A percentile compares a stretch with the other conserved stretches of the same genome.
phyloP scores from a whole-genome alignment of 106 monocot species.

The Phalaenopsis equestris region DNA sequence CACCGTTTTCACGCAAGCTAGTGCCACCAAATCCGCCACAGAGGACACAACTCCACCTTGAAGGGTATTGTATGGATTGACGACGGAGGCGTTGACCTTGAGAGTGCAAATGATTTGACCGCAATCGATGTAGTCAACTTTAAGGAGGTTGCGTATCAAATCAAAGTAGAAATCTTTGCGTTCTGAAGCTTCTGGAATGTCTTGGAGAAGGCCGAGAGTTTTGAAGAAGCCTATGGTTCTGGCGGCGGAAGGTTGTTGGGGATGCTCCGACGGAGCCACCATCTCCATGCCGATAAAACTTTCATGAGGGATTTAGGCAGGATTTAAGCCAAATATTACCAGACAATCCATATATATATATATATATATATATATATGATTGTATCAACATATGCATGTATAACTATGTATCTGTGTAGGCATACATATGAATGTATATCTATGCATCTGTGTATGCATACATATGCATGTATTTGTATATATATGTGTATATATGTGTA shows the following conservation, averaged over 20 bases:
- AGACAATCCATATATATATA: too few species aligned
- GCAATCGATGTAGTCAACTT: conserved; percentile 28
- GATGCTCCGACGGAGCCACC: not conserved
- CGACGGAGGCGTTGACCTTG: conserved; percentile 32
- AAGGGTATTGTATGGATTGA: conserved; percentile 52
- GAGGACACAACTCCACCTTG: conserved; percentile 65
- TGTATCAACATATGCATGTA: too few species aligned
- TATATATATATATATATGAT: too few species aligned
- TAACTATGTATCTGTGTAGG: too few species aligned
- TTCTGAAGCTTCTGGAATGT: conserved; percentile 16
- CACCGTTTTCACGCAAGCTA: conserved; percentile 60
- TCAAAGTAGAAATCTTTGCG: conserved; percentile 25
- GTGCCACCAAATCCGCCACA: conserved; percentile 45
- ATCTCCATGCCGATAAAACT: not conserved
- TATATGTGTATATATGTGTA: too few species aligned
- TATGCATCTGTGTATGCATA: too few species aligned
- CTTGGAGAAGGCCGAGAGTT: not conserved
- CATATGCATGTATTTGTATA: too few species aligned
- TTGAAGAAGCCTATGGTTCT: conserved; percentile 20
- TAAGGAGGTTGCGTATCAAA: conserved; percentile 35
- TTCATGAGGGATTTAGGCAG: too few species aligned
- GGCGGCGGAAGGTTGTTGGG: not conserved
- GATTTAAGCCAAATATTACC: too few species aligned
- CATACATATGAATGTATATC: too few species aligned
- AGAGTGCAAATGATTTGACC: conserved; percentile 48